A percentile compares a stretch with the other conserved stretches of the same genome.
Conservation (phyloP, 768 basidiomycete species). For the Suillus subaureus region DNA sequence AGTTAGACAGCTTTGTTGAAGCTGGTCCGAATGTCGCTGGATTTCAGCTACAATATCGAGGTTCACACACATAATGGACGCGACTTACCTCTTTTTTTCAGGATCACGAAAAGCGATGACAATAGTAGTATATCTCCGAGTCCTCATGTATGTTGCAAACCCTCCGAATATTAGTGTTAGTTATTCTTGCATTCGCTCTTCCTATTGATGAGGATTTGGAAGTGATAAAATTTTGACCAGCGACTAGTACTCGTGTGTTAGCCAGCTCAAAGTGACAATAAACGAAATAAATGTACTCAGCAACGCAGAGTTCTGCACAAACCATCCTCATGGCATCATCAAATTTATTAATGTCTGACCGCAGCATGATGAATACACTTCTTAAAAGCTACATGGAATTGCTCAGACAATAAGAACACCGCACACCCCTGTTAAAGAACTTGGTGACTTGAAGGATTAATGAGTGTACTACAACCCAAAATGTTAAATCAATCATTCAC, state of each 20-base stretch:
- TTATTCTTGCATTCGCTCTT: not conserved
- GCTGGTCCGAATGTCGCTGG: not conserved
- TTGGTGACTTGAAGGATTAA: not conserved
- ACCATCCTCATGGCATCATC: not conserved
- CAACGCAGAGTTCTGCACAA: not conserved
- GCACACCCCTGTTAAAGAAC: not conserved
- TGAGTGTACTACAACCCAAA: not conserved
- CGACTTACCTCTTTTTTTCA: not conserved
- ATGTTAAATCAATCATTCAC: conserved; percentile 15
- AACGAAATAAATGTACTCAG: not conserved
- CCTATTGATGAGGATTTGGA: not conserved
- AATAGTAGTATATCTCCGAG: not conserved
- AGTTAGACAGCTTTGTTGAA: conserved; percentile 21
- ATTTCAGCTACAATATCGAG: not conserved
- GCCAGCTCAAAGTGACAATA: not conserved
- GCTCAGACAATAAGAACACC: not conserved
- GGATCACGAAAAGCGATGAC: not conserved
- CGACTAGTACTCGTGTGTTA: not conserved
- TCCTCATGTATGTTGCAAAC: not conserved
- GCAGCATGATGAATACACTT: not conserved
- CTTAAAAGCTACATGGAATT: not conserved
- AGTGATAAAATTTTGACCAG: not conserved
- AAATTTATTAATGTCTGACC: not conserved
- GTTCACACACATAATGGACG: not conserved
- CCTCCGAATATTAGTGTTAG: not conserved